Base-by-base conservation (phyloP, 2,329 filamentous ascomycete species). In the Nothopassalora personata region DNA sequence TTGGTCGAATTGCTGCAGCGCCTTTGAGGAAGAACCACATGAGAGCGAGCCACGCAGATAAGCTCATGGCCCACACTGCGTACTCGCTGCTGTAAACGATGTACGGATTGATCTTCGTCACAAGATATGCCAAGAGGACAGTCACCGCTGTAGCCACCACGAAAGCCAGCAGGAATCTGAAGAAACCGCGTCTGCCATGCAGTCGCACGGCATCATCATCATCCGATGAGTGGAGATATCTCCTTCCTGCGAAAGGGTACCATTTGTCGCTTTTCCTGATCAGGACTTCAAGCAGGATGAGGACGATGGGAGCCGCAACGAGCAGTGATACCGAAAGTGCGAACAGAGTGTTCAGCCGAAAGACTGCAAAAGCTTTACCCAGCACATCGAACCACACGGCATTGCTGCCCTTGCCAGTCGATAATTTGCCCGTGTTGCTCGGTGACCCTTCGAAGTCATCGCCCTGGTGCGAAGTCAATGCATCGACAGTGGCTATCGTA, bases 321-420 rank as follows among this genome's bases (percentile, higher is more conserved):
- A 97, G 83, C 11, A 97, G 76, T 0, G 89, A 89, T 30, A 97
- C 82, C 5, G 91, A 92, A 76, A 94, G 85, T 3, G 91, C 91
- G 74, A 97, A 97, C 58, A 97, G 81, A 7, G 90, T 91, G 63
- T 89, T 84, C 43, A 97, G 80, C 50, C 83, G 82, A 70, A 97
- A 89, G 1, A 96, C 80, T 15, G 88, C 89, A 72, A 97, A 91
- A 1, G 80, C 80, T 57, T 81, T 83, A 47, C 93, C 94, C 64
- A 96, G 93, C 7, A 97, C 75, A 70, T 97, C 94, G 70, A 97
- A 97, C 91, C 92, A 99, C 13, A 97, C 91, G 31, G 86, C 90
- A 60, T 84, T 79, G 43, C 64, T 71, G 3, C 68, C 67, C 36
- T 77, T 79, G 9, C 89, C 88, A 61, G 86, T 88, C 62, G 83